phyloP scores from a whole-genome alignment of 2,329 filamentous ascomycete species.

The Ophiostoma quercus region DNA sequence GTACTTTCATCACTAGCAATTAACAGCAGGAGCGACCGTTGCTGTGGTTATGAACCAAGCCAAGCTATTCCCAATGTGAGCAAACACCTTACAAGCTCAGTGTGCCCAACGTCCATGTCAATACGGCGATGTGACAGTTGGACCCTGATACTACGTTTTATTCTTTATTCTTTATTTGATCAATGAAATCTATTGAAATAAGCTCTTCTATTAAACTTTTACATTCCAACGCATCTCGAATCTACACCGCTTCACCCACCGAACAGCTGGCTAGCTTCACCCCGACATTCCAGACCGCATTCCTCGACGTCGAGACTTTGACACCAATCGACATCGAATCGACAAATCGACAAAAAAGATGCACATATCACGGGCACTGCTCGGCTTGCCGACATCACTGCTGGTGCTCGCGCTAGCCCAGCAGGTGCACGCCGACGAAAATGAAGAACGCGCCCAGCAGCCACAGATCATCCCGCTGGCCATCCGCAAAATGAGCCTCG shows the following conservation, averaged over 20 bases:
- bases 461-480: conserved; percentile 47
- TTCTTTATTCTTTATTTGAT: not conserved
- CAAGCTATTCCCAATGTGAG: conserved; percentile 3
- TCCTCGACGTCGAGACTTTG: not conserved
- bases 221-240: not conserved
- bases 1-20: not conserved
- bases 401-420: conserved; percentile 42
- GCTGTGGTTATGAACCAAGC: conserved; percentile 7
- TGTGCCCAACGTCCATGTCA: conserved; percentile 4
- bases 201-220: not conserved
- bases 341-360: conserved; percentile 1
- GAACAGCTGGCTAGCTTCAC: not conserved
- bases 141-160: conserved; percentile 6
- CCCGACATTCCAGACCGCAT: not conserved
- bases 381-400: conserved; percentile 37
- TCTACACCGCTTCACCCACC: not conserved
- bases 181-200: not conserved
- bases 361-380: conserved; percentile 17
- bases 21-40: not conserved
- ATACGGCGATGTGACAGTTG: not conserved
- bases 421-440: conserved; percentile 36
- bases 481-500: conserved; percentile 65
- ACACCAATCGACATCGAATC: too few relatives aligned
- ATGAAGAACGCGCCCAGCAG: conserved; percentile 27
- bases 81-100: not conserved